phyloP scores from a whole-genome alignment of 2,329 filamentous ascomycete genomes.

The Colletotrichum sansevieriae region DNA sequence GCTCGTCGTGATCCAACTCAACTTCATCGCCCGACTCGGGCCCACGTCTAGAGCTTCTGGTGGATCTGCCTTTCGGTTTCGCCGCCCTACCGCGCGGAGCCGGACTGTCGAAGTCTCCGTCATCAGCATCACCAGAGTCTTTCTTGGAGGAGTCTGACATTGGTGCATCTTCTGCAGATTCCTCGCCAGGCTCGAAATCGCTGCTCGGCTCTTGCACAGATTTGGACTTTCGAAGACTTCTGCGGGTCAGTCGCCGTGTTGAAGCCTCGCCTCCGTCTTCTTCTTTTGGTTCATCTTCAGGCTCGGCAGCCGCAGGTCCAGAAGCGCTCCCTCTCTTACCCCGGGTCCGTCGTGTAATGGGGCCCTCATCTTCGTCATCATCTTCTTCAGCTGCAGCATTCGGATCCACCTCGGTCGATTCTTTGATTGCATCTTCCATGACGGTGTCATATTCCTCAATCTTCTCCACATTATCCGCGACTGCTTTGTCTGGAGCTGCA shows the following conservation, averaged over 20 bases:
- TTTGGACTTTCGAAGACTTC: conserved; percentile 59
- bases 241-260: conserved; percentile 63
- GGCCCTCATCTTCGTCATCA: conserved; percentile 64
- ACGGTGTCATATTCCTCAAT: conserved; percentile 41
- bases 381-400: conserved; percentile 52
- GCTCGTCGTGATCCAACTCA: conserved; percentile 72
- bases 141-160: conserved; percentile 53
- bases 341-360: conserved; percentile 61
- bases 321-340: conserved; percentile 50
- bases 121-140: conserved; percentile 55
- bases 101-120: conserved; percentile 62
- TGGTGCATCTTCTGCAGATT: conserved; percentile 65
- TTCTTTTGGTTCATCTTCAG: conserved; percentile 45
- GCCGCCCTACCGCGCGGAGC: conserved; percentile 62
- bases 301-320: conserved; percentile 48
- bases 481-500: conserved; percentile 45
- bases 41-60: conserved; percentile 62
- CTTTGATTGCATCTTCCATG: conserved; percentile 46
- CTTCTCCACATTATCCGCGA: conserved; percentile 43
- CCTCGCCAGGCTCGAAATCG: conserved; percentile 72
- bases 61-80: conserved; percentile 56
- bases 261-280: conserved; percentile 48
- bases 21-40: conserved; percentile 68
- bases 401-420: conserved; percentile 49
- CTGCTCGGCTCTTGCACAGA: conserved; percentile 68